Conservation (phyloP, 352 stramenopile species). For the Elongisporangium undulatum region DNA sequence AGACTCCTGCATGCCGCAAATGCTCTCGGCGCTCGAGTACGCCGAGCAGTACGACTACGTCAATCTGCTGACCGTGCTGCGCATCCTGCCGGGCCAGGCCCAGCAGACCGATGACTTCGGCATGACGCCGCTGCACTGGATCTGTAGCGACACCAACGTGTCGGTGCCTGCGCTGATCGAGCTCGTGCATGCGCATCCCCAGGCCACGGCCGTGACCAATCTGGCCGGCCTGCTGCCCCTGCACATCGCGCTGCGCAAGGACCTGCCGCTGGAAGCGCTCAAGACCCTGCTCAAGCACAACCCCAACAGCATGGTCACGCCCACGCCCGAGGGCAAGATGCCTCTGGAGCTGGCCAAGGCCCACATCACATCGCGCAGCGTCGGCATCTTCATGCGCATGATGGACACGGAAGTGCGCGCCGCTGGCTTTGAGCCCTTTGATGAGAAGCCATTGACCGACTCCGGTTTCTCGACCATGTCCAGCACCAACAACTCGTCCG, state of each 20-base stretch:
- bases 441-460: neutral
- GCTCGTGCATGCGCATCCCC: conserved; percentile 43
- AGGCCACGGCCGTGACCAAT: conserved; percentile 35
- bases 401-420: conserved; percentile 30
- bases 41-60: conserved; percentile 44
- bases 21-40: conserved; percentile 25
- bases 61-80: conserved; percentile 32
- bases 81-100: conserved; percentile 37
- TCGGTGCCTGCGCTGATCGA: conserved; percentile 42
- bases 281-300: conserved; percentile 69
- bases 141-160: conserved; percentile 55
- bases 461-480: neutral
- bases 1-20: neutral
- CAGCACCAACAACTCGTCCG: neutral
- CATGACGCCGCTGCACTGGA: conserved; percentile 84
- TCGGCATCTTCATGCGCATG: conserved; percentile 29
- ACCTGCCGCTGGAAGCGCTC: conserved; percentile 50
- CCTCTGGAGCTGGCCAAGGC: conserved; percentile 40
- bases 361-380: conserved; percentile 17
- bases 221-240: conserved; percentile 58
- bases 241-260: conserved; percentile 63
- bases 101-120: conserved; percentile 49
- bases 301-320: conserved; percentile 34
- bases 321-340: conserved; percentile 50
- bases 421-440: neutral